A percentile compares a stretch with the other conserved stretches of the same genome.
phyloP scores from a whole-genome alignment of 2,329 filamentous ascomycete species.

The Talaromyces albobiverticillius region DNA sequence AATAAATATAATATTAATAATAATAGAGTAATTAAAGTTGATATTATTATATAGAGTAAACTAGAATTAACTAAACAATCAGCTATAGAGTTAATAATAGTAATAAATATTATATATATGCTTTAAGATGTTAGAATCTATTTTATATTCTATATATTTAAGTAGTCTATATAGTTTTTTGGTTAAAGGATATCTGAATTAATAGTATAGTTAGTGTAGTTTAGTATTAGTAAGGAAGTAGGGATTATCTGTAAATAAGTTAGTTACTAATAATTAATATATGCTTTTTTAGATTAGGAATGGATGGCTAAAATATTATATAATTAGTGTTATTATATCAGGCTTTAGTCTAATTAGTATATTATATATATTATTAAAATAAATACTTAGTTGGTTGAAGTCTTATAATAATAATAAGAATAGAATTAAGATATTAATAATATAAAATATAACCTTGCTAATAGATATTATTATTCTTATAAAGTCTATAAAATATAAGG shows the following conservation, averaged over 20 bases:
- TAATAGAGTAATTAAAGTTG: neutral
- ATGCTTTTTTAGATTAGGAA: neutral
- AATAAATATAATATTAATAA: conserved; percentile 3
- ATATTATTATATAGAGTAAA: neutral
- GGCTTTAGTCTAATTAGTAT: neutral
- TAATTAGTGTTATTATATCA: neutral
- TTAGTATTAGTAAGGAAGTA: neutral
- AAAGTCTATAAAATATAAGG: too few species aligned
- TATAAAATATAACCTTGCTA: too few species aligned
- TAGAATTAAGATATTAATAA: neutral
- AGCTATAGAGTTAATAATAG: neutral
- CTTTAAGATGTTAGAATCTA: neutral
- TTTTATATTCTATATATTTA: neutral
- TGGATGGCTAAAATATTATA: neutral
- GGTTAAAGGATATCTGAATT: neutral
- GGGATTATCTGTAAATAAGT: neutral
- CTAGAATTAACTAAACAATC: neutral
- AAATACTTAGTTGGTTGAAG: neutral
- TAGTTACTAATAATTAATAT: too few species aligned
- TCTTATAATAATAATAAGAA: neutral
- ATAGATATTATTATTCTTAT: too few species aligned
- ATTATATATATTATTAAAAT: neutral
- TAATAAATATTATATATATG: neutral
- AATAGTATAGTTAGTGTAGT: neutral
- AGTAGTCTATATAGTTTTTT: neutral